Percentiles rank a stretch among this genome's conserved stretches.
Evolutionary conservation across 1,284 basidiomycete genomes (phyloP).

Genomic region (Erythrobasidium hasegawianum): DNA sequence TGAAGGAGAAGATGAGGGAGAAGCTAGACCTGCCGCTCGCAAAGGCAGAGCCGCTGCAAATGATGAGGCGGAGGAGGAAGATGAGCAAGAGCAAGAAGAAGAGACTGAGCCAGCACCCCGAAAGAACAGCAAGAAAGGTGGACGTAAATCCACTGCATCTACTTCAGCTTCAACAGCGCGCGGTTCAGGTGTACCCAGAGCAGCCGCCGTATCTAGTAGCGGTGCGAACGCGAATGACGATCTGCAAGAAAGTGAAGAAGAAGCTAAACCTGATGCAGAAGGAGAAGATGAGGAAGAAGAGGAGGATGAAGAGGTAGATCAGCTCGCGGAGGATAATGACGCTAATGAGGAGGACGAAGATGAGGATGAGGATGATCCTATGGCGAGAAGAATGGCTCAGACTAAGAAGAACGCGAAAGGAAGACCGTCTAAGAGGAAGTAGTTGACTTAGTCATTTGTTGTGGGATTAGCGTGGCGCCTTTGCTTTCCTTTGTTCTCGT

Average conservation of each 20-base stretch:
- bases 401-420: constrained; percentile 14
- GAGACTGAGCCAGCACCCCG: constrained; percentile 47
- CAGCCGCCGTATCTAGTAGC: constrained; percentile 16
- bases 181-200: neutral
- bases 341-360: constrained; percentile 31
- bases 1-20: constrained; percentile 50
- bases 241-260: constrained; percentile 31
- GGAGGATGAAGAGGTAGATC: constrained; percentile 35
- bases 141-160: neutral
- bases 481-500: no score
- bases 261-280: constrained; percentile 12
- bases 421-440: constrained; percentile 16
- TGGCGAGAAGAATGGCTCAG: neutral
- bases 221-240: constrained; percentile 33
- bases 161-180: neutral
- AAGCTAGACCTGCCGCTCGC: constrained; percentile 36
- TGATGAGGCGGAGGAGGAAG: constrained; percentile 38
- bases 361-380: neutral
- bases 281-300: constrained; percentile 17
- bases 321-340: constrained; percentile 36
- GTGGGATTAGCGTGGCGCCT: no score
- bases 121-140: constrained; percentile 40
- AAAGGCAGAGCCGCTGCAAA: constrained; percentile 2
- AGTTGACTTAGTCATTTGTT: no score
- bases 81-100: constrained; percentile 50